These are phyloP conservation scores for Centrapalus pauciflorus DNA, from an alignment of 129 eudicot genomes.

Conservation along the genomic window DNA sequence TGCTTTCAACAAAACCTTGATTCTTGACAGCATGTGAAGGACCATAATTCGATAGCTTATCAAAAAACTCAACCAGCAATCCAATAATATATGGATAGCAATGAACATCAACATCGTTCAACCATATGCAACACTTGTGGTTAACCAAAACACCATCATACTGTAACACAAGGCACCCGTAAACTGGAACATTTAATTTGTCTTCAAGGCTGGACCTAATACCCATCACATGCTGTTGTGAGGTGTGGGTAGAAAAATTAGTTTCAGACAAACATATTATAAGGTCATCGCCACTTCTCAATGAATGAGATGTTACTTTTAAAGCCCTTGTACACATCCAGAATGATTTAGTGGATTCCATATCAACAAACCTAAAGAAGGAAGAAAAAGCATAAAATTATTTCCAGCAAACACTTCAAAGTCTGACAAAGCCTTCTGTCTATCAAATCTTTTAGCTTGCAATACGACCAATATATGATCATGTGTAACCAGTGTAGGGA, in stretches of 20 bases:
- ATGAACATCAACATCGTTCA: conserved; percentile 63
- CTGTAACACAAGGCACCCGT: conserved; percentile 53
- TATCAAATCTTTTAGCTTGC: not conserved
- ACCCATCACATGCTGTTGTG: conserved; percentile 10
- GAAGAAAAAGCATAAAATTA: not conserved
- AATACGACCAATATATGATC: not conserved
- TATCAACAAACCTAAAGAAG: conserved; percentile 37
- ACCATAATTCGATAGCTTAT: conserved; percentile 32
- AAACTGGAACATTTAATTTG: conserved; percentile 19
- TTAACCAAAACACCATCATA: conserved; percentile 33
- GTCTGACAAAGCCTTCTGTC: not conserved
- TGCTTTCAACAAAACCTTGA: conserved; percentile 24
- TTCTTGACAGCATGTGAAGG: conserved; percentile 30
- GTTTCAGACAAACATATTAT: conserved; percentile 42
- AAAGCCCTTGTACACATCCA: conserved; percentile 46
- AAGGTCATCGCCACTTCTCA: conserved; percentile 24
- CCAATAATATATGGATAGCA: conserved; percentile 68
- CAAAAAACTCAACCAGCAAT: conserved; percentile 48
- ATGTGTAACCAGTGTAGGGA: not conserved
- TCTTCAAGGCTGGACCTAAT: conserved; percentile 1
- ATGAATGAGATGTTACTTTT: conserved; percentile 36
- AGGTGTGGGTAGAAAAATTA: conserved; percentile 16
- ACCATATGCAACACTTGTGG: conserved; percentile 31
- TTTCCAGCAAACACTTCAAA: conserved; percentile 3
- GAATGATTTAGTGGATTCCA: conserved; percentile 31